phyloP scores from a whole-genome alignment of 306 rosid genomes.

The Fragaria vesca region DNA sequence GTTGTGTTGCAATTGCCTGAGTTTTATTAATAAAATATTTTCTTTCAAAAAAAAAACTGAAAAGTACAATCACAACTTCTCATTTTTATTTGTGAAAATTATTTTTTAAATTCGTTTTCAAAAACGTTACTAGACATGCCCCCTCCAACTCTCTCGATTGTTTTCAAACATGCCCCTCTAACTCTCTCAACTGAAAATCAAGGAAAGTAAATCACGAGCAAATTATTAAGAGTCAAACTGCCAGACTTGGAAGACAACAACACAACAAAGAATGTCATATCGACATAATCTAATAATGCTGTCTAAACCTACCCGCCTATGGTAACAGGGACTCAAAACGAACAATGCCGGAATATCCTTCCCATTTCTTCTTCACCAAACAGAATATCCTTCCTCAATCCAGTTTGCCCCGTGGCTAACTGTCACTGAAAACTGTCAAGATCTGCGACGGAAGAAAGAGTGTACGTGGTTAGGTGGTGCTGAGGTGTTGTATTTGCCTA shows the following conservation, averaged over 20 bases:
- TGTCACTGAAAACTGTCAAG: neutral
- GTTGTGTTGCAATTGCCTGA: too few relatives aligned
- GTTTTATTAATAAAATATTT: too few relatives aligned
- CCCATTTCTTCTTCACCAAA: neutral
- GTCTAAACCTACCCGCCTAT: neutral
- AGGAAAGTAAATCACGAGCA: too few relatives aligned
- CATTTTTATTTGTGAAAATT: too few relatives aligned
- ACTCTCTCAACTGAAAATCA: too few relatives aligned
- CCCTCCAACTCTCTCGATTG: too few relatives aligned
- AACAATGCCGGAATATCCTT: constrained; percentile 14
- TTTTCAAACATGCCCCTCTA: too few relatives aligned
- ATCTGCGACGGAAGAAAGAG: neutral
- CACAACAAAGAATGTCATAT: neutral
- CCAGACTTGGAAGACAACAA: neutral
- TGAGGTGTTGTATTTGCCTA: neutral
- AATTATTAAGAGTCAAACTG: too few relatives aligned
- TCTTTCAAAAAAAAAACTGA: too few relatives aligned
- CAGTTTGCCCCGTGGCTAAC: neutral
- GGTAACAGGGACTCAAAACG: neutral
- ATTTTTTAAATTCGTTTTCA: too few relatives aligned
- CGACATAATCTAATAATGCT: neutral
- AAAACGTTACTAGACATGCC: too few relatives aligned
- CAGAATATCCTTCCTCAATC: neutral
- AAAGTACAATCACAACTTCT: too few relatives aligned
- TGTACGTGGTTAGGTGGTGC: neutral